Evolutionary conservation across 176 grass and related monocot species (phyloP).

Genomic region (Eremochloa ophiuroides): DNA sequence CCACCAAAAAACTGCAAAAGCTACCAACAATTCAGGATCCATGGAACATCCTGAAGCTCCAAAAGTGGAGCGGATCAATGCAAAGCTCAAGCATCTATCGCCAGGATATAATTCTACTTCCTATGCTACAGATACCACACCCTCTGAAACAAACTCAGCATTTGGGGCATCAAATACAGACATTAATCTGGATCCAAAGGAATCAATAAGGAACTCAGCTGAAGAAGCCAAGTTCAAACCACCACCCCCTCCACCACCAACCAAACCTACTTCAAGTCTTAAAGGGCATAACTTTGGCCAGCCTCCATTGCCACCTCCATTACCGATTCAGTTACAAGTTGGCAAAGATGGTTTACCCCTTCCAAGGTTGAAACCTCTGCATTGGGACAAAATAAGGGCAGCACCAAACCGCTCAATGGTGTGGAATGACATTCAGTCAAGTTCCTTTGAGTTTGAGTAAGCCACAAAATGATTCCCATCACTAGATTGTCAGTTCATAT

Average conservation of each 20-base stretch:
- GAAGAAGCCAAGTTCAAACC: conserved; percentile 18
- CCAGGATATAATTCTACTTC: not conserved
- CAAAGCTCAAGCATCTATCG: not conserved
- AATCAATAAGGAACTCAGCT: conserved; percentile 1
- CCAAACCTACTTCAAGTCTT: conserved; percentile 8
- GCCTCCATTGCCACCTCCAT: conserved; percentile 37
- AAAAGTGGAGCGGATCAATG: not conserved
- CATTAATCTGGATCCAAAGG: not conserved
- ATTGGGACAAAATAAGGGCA: conserved; percentile 91
- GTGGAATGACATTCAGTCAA: conserved; percentile 88
- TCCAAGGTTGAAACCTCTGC: conserved; percentile 85
- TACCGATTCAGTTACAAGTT: conserved; percentile 32
- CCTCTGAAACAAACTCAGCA: not conserved
- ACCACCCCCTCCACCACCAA: conserved; percentile 43
- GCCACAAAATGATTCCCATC: not conserved
- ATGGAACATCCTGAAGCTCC: not conserved
- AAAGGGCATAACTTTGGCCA: conserved; percentile 35
- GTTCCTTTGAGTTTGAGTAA: conserved; percentile 81
- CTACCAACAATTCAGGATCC: not conserved
- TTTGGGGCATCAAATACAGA: not conserved
- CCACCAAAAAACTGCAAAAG: not conserved
- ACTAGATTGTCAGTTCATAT: not conserved
- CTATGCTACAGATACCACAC: not conserved
- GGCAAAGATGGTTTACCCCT: conserved; percentile 51
- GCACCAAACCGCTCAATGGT: conserved; percentile 78